Evolutionary conservation across 2,329 filamentous ascomycete species (phyloP), one percentile per base, ranked within the genome.

Genomic region (Proliferodiscus dingleyae): DNA sequence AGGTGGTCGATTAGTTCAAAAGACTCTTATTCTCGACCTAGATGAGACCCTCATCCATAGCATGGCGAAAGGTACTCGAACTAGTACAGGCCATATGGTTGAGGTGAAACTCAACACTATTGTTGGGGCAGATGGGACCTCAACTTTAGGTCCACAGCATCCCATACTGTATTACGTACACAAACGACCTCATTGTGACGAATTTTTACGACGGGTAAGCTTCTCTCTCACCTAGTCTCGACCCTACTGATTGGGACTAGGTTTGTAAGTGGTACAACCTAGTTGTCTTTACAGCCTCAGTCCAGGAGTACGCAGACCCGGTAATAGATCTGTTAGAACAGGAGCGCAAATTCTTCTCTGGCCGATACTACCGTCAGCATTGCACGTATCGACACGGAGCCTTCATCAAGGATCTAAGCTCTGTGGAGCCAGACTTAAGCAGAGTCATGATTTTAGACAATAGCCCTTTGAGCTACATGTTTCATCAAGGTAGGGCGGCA

Each of bases 381-480:
- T 98, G 93, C 72, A 97, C 93, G 18, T 89, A 89, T 63, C 80
- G 93, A 43, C 93, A 96, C 59, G 91, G 91, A 40, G 90, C 91
- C 24, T 98, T 96, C 64, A 97, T 98, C 73, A 98, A 98, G 68
- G 93, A 98, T 68, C 73, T 98, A 46, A 93, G 89, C 65, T 88
- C 89, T 45, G 89, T 98, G 33, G 93, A 98, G 73, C 90, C 93
- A 15, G 93, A 98, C 66, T 72, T 98, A 62, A 96, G 90, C 70
- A 94, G 89, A 69, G 93, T 98, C 50, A 95, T 97, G 86, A 98
- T 98, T 65, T 74, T 98, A 67, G 93, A 98, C 71, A 98, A 98
- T 64, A 96, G 89, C 67, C 93, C 93, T 45, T 80, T 96, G 73
- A 96, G 90, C 71, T 98, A 97, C 70, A 87, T 96, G 70, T 97